A percentile compares a stretch with the other conserved stretches of the same genome.
phyloP scores from a whole-genome alignment of 805 yeast species.

The Saccharomycopsis fermentans region DNA sequence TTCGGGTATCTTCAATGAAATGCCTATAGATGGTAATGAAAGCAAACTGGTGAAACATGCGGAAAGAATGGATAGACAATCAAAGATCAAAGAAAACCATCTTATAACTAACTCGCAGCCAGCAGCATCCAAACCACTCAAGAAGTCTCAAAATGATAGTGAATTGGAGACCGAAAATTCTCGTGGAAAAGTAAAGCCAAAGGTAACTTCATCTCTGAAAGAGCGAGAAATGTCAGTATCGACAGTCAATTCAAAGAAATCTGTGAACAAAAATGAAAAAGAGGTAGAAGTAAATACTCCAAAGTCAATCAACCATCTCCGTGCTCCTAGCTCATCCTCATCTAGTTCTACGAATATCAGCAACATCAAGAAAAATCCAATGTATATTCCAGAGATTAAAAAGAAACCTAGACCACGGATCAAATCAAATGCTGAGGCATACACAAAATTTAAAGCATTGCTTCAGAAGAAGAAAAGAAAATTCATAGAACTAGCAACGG shows the following conservation, averaged over 20 bases:
- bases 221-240: background rate
- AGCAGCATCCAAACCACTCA: background rate
- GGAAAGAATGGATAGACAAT: background rate
- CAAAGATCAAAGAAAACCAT: background rate
- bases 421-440: background rate
- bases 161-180: background rate
- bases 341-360: background rate
- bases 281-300: background rate
- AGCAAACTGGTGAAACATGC: background rate
- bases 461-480: slow-evolving; percentile 2
- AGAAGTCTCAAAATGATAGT: background rate
- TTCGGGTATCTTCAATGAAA: background rate
- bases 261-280: background rate
- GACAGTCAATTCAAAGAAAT: background rate
- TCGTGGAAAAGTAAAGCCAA: background rate
- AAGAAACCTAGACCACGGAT: slow-evolving; percentile 1
- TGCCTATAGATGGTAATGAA: background rate
- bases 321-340: background rate
- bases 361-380: background rate
- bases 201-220: background rate
- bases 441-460: background rate
- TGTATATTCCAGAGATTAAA: background rate
- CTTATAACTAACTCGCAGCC: background rate
- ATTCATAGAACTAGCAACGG: slow-evolving; percentile 7
- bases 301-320: background rate